Base-by-base conservation (phyloP, 2,329 filamentous ascomycete genomes). In the Penicillium sp. region DNA sequence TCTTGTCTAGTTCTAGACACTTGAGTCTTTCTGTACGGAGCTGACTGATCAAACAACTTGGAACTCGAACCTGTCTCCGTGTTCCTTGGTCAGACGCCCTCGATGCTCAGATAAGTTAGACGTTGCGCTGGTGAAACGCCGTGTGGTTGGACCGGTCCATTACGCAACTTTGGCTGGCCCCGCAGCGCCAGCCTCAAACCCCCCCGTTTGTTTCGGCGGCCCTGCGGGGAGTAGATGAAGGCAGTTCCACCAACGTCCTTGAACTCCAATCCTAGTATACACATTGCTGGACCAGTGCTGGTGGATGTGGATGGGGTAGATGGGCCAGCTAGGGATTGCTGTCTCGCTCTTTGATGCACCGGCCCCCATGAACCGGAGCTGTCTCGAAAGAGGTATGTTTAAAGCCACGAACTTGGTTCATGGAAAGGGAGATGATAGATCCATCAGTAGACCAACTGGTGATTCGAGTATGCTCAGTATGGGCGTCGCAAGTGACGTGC, bases 61-160 rank as follows among this genome's bases (percentile, higher is more conserved):
- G 9, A 31, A 31, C 31, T 31, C 10, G 31, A 31, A 31, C 31
- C 31, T 9, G 31, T 31, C 16, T 16, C 41, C 43, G 6, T 22
- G 18, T 41, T 41, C 24, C 43, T 16, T 31, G 18, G 18, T 9
- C 14, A n/a, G 43, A 46, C 43, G 18, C 43, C 24, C 43, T 27
- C 24, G 16, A 31, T n/a, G 24, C 43, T 46, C 43, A 9, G 27
- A 31, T 3, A 31, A 24, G 33, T 51, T 39, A 37, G 49, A 41
- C 33, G 6, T 41, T 43, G 36, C 22, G 36, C 50, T 41, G 22
- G 37, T 59, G 56, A 59, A 59, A 59, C 56, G 35, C n/a, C 13
- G 31, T 47, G 56, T 51, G 56, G 56, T 50, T 55, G 51, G 56
- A 59, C 46, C 56, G 44, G 51, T 59, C 56, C 37, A 50, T 9